Base-by-base conservation (phyloP, 2,329 filamentous ascomycete genomes). In the Aspergillus quadrilineatus region DNA sequence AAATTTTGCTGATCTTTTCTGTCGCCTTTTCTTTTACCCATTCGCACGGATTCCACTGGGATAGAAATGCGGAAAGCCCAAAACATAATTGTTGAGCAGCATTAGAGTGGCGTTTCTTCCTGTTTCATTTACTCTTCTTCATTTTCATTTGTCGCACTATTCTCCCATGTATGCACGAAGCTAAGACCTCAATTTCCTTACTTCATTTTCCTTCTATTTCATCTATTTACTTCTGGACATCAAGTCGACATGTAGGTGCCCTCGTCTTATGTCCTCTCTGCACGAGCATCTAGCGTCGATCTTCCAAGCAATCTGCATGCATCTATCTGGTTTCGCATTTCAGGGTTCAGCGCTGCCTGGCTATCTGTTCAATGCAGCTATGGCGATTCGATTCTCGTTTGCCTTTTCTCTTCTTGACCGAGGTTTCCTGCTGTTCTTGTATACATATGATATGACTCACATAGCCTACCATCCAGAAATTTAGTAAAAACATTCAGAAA, bases 231-330 rank as follows among this genome's bases (percentile, higher is more conserved):
- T 55, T 60, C 48, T 36, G 14, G 44, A 42, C 34, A 54, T 50
- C 89, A 91, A 76, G 97, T 96, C 72, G 92, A 93, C 26, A 52
- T 72, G 73, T 92, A 93, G 72, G 97, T 93, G 73, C 43, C 42
- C 14, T 88, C 93, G 70, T 94, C 90, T 70, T 92, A 57, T 55
- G 52, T 53, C 26, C 22, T 42, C n/a, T 22, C n/a, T 42, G 7
- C 7, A n/a, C n/a, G 39, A 12, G 37, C 39, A 42, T 42, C 49
- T 44, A 59, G 59, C 62, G 58, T 61, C 45, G 46, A 60, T 53
- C 59, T 55, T 60, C 14, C 14, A 22, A 22, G 53, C 46, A n/a
- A 55, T 59, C 50, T 50, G 54, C 55, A 48, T 55, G 44, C 44
- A 47, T 47, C 29, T 34, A 34, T 34, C 30, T 57, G 52, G 47